Percentiles rank a stretch among this genome's conserved stretches.
Evolutionary conservation across 805 yeast species (phyloP).

Genomic region (Candida hungchunana): DNA sequence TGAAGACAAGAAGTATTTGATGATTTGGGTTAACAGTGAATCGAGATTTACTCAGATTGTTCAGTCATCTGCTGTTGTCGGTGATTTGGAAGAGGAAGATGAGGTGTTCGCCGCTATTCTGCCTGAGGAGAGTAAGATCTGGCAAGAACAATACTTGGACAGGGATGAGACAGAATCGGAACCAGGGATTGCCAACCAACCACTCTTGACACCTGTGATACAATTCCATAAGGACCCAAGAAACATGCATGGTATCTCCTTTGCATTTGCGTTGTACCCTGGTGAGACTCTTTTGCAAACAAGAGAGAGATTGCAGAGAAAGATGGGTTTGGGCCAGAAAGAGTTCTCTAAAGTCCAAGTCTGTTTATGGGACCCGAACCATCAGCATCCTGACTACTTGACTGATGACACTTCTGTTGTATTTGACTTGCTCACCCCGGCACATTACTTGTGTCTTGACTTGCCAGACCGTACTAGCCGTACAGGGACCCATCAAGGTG

Average conservation of each 20-base stretch:
- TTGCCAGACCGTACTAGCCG: constrained; percentile 80
- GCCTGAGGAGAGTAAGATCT: constrained; percentile 31
- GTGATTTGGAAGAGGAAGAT: constrained; percentile 33
- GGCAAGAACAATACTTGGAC: constrained; percentile 19
- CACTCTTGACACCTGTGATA: constrained; percentile 57
- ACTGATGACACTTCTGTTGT: constrained; percentile 46
- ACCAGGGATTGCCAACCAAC: constrained; percentile 12
- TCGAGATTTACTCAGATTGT: constrained; percentile 34
- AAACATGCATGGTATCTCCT: constrained; percentile 78
- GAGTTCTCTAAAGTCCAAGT: constrained; percentile 75
- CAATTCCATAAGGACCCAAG: constrained; percentile 73
- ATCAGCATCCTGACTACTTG: constrained; percentile 36
- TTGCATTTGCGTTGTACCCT: constrained; percentile 66
- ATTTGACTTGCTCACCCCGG: constrained; percentile 47
- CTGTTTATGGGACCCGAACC: constrained; percentile 30
- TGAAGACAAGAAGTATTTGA: constrained; percentile 41
- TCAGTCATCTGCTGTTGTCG: constrained; percentile 34
- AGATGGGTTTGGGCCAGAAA: constrained; percentile 71
- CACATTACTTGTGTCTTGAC: constrained; percentile 69
- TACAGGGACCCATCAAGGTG: constrained; percentile 44
- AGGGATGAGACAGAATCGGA: constrained; percentile 17
- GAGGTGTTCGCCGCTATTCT: constrained; percentile 43
- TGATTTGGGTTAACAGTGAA: constrained; percentile 52
- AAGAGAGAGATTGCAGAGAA: constrained; percentile 58
- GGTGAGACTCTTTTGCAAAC: constrained; percentile 64